phyloP scores from a whole-genome alignment of 805 yeast species.

The Wickerhamia fluorescens region DNA sequence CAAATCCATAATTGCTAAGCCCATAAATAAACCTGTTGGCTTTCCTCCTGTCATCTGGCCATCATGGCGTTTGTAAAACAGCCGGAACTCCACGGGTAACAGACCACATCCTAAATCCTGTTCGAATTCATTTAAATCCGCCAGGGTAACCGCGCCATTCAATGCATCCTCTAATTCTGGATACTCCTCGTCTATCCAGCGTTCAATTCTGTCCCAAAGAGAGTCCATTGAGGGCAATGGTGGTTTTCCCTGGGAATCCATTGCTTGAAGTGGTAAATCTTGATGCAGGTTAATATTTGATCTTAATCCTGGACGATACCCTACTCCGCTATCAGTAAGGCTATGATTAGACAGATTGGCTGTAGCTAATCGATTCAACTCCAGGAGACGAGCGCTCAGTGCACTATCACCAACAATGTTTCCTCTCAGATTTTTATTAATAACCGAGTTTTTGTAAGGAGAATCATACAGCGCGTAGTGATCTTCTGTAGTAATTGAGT shows the following conservation, averaged over 20 bases:
- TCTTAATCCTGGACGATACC: conserved; percentile 37
- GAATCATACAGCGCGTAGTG: conserved; percentile 52
- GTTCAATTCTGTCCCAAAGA: conserved; percentile 36
- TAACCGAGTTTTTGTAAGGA: conserved; percentile 20
- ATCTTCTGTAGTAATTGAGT: conserved; percentile 51
- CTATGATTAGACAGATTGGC: conserved; percentile 21
- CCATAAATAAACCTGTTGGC: conserved; percentile 40
- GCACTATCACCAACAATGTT: conserved; percentile 11
- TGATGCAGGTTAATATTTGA: conserved; percentile 34
- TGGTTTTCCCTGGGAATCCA: conserved; percentile 40
- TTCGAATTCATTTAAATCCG: conserved; percentile 41
- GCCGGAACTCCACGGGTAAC: conserved; percentile 39
- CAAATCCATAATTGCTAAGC: conserved; percentile 34
- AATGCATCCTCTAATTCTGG: conserved; percentile 39
- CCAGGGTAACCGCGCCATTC: conserved; percentile 37
- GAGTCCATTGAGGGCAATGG: conserved; percentile 40
- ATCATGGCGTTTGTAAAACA: conserved; percentile 38
- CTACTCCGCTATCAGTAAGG: conserved; percentile 22
- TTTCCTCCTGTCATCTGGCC: conserved; percentile 41
- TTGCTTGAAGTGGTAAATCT: conserved; percentile 34
- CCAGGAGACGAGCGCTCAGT: conserved; percentile 29
- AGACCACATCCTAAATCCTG: conserved; percentile 37
- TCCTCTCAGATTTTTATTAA: too few species aligned
- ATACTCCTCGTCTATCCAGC: conserved; percentile 39
- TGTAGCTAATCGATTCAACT: conserved; percentile 21